Evolutionary conservation across 495 filamentous ascomycete genomes (phyloP), one percentile per base, ranked within the genome.

Genomic region (Penicillium longicatenatum): DNA sequence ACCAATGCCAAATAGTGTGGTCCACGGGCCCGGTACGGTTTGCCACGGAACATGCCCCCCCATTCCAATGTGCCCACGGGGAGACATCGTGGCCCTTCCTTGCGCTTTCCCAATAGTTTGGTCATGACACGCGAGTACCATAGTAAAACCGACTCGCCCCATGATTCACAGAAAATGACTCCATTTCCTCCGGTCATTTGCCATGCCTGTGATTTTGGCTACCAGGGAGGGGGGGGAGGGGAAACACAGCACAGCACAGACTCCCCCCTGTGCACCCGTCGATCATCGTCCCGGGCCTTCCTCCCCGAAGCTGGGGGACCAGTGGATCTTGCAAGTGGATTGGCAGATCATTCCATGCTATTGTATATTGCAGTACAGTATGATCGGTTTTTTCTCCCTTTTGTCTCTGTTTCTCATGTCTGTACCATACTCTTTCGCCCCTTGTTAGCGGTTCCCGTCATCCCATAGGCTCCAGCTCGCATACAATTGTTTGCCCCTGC

Each of bases 341-440:
- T 66, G 60, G 61, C 33, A 54, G 56, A 65, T 67, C 65, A 67
- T 67, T 67, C 62, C 58, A 60, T 59, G 55, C 57, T 57, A 39
- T 39, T n/a, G 14, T 39, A n/a, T 39, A 19, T 45, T 12, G 30
- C n/a, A 16, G 24, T n/a, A 37, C 7, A 22, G 12, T 12, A 30
- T 33, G 24, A 19, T 26, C 47, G 10, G 4, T 26, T 46, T 45
- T 43, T 17, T 19, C 45, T 39, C 37, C 37, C 37, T 39, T 39
- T 12, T 39, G 37, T 39, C 16, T 35, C 31, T 14, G 21, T 9
- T 48, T 29, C 47, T 21, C n/a, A 21, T 35, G 11, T 44, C 54
- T 20, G 24, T 42, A 29, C 26, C 26, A 6, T 26, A 26, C 26
- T 26, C 26, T 26, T 26, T 6, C 26, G n/a, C 46, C 30, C 30